These are phyloP conservation scores for Diaporthe batatas DNA, from an alignment of 2,329 filamentous ascomycete species.

Conservation along the genomic window DNA sequence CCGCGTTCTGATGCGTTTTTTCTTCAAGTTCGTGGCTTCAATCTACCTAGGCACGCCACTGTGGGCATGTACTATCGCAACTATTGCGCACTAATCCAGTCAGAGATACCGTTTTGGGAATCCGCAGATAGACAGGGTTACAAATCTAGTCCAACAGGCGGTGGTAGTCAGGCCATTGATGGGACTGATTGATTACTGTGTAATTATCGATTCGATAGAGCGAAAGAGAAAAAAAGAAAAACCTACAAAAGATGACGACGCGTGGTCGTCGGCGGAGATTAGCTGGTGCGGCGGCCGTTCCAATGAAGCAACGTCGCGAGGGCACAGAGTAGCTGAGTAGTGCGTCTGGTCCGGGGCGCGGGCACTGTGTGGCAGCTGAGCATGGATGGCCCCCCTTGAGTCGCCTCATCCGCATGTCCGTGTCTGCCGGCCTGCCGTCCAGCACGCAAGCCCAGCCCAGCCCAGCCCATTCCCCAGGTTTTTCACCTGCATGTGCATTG, in stretches of 20 bases:
- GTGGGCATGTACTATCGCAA: too few relatives aligned
- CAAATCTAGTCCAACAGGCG: too few relatives aligned
- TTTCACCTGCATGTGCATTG: neutral
- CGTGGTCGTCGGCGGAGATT: neutral
- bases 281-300: slow-evolving; percentile 3
- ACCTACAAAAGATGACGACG: neutral
- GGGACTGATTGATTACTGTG: too few relatives aligned
- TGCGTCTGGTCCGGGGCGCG: neutral
- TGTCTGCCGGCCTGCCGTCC: neutral
- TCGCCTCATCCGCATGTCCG: slow-evolving; percentile 1
- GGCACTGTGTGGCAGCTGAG: slow-evolving; percentile 4
- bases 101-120: too few relatives aligned
- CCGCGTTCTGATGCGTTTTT: too few relatives aligned
- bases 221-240: neutral
- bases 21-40: too few relatives aligned
- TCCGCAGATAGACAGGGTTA: too few relatives aligned
- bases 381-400: neutral
- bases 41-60: too few relatives aligned
- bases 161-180: too few relatives aligned
- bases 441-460: neutral
- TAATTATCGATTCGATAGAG: too few relatives aligned
- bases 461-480: neutral
- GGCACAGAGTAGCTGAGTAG: neutral
- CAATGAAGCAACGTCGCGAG: slow-evolving; percentile 31
- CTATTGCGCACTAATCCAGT: too few relatives aligned